Percentiles rank a stretch among this genome's conserved stretches.
phyloP scores from a whole-genome alignment of 805 yeast species.

The Pichia occidentalis region DNA sequence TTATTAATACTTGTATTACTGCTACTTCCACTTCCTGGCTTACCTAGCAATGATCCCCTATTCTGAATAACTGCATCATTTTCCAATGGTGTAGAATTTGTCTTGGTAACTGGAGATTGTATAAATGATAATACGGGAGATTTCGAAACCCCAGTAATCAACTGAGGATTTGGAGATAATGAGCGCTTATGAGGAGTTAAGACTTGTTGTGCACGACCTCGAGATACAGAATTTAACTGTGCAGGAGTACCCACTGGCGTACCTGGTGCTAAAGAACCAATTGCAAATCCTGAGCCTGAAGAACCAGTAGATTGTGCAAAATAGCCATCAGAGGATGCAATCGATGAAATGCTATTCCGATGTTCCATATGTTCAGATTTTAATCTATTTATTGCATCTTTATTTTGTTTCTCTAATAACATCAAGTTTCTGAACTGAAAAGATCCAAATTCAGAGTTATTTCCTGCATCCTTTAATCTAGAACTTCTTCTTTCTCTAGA shows the following conservation, averaged over 20 bases:
- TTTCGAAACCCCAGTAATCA: constrained; percentile 7
- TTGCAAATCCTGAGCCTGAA: constrained; percentile 14
- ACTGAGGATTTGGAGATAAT: constrained; percentile 27
- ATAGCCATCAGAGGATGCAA: constrained; percentile 39
- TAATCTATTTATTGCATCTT: constrained; percentile 82
- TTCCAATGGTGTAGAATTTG: too few species aligned
- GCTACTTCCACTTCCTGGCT: constrained; percentile 2
- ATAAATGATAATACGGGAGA: constrained; percentile 20
- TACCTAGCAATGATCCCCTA: too few species aligned
- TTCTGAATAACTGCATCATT: too few species aligned
- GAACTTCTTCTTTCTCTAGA: constrained; percentile 68
- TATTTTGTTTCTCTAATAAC: constrained; percentile 88
- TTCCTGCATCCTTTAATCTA: constrained; percentile 56
- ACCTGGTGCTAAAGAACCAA: constrained; percentile 18
- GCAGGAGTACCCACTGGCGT: constrained; percentile 19
- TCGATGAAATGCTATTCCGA: constrained; percentile 32
- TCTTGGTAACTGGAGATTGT: constrained; percentile 26
- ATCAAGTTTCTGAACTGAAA: constrained; percentile 85
- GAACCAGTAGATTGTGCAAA: constrained; percentile 16
- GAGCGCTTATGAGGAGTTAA: constrained; percentile 25
- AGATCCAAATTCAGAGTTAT: constrained; percentile 76
- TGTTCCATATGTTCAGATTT: constrained; percentile 76
- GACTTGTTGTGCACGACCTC: constrained; percentile 17
- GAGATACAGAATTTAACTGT: constrained; percentile 13
- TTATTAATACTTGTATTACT: neutral